These are phyloP conservation scores for Sapria himalayana DNA, from an alignment of 345 rosid genomes.

Conservation along the genomic window DNA sequence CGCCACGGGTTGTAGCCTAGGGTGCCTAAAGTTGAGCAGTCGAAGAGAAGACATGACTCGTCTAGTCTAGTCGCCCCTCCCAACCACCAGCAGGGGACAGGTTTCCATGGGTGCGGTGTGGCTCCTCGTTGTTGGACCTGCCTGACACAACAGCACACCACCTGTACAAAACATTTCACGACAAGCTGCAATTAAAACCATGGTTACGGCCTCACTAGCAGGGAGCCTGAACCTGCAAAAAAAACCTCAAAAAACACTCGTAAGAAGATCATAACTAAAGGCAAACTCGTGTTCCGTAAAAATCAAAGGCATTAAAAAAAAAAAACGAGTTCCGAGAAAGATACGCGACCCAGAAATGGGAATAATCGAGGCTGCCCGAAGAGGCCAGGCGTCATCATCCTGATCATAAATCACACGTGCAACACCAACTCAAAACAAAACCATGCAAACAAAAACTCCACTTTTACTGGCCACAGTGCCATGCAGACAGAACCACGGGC, in stretches of 20 bases:
- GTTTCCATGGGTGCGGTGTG: too few relatives aligned
- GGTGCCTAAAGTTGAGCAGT: too few relatives aligned
- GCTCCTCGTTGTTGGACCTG: too few relatives aligned
- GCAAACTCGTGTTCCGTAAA: background rate
- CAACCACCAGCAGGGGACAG: too few relatives aligned
- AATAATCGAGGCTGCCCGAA: constrained; percentile 10
- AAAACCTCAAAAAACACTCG: constrained; percentile 4
- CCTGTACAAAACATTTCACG: constrained; percentile 21
- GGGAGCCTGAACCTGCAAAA: constrained; percentile 38
- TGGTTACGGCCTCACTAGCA: constrained; percentile 12
- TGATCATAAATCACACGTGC: background rate
- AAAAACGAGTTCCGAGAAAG: constrained; percentile 7
- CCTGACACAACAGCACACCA: too few relatives aligned
- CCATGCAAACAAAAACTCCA: too few relatives aligned
- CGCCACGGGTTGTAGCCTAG: too few relatives aligned
- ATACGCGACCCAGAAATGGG: constrained; percentile 13
- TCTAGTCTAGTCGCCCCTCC: too few relatives aligned
- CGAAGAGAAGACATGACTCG: too few relatives aligned
- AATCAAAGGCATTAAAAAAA: background rate
- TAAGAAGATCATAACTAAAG: constrained; percentile 5
- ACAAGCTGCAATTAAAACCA: constrained; percentile 14
- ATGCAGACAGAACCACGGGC: too few relatives aligned
- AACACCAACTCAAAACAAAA: too few relatives aligned
- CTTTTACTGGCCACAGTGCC: too few relatives aligned
- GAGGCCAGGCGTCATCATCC: background rate